Evolutionary conservation across 139 green algal species (phyloP).

Genomic region (Penium margaritaceum): DNA sequence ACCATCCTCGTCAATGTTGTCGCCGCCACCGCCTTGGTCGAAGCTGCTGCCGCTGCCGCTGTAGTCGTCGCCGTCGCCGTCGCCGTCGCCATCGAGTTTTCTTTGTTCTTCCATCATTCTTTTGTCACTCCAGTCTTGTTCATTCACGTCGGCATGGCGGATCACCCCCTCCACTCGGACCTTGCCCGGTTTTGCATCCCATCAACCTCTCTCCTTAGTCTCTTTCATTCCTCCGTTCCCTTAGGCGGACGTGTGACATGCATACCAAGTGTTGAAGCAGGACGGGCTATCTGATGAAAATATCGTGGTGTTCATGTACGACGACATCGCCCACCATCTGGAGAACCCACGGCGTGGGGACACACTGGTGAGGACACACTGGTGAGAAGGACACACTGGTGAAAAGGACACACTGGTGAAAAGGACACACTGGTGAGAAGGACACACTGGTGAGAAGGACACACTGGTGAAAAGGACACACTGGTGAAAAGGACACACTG

Average conservation of each 20-base stretch:
- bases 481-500: too few species aligned
- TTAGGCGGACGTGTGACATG: slow-evolving; percentile 51
- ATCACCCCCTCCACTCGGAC: background rate
- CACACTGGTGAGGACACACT: slow-evolving; percentile 81
- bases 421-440: slow-evolving; percentile 40
- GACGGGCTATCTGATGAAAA: slow-evolving; percentile 58
- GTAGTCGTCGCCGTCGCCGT: background rate
- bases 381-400: slow-evolving; percentile 74
- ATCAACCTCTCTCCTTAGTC: background rate
- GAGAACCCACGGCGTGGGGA: slow-evolving; percentile 73
- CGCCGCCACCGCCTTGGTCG: too few species aligned
- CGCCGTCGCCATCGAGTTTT: too few species aligned
- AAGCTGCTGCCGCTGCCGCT: background rate
- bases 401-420: too few species aligned
- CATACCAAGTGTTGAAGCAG: slow-evolving; percentile 65
- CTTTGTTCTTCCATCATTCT: background rate
- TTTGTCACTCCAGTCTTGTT: background rate
- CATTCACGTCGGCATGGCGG: background rate
- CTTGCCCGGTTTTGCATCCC: background rate
- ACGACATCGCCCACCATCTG: slow-evolving; percentile 74
- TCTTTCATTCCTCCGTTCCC: background rate
- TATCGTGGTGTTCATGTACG: slow-evolving; percentile 71
- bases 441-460: too few species aligned
- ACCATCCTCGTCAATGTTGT: too few species aligned
- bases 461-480: too few species aligned